A percentile compares a stretch with the other conserved stretches of the same genome.
Conservation (phyloP, 1,284 basidiomycete genomes). For the Filobasidium uniguttulatum region DNA sequence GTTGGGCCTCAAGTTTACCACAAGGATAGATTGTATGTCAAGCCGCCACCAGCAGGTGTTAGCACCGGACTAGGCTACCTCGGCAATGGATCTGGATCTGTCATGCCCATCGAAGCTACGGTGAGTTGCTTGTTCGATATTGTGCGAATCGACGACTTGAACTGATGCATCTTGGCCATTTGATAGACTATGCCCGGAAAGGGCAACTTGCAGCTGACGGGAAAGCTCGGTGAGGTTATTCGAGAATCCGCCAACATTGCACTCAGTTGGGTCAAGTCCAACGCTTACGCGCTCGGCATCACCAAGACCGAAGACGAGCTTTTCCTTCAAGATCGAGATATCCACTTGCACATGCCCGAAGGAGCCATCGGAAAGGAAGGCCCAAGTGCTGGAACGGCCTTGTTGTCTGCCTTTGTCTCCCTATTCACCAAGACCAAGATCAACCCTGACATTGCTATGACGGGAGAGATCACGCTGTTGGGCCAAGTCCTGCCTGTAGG, state of each 20-base stretch:
- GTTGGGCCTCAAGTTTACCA: slow-evolving; percentile 92
- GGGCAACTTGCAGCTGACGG: slow-evolving; percentile 76
- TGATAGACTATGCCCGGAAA: slow-evolving; percentile 78
- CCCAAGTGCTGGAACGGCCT: slow-evolving; percentile 87
- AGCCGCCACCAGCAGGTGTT: slow-evolving; percentile 75
- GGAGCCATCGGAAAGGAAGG: slow-evolving; percentile 97
- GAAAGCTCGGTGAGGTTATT: slow-evolving; percentile 96
- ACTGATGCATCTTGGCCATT: slow-evolving; percentile 7
- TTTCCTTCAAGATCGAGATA: slow-evolving; percentile 68
- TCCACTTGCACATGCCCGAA: slow-evolving; percentile 84
- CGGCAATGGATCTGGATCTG: slow-evolving; percentile 87
- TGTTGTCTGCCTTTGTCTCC: slow-evolving; percentile 78
- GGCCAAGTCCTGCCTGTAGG: slow-evolving; percentile 88
- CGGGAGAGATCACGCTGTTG: slow-evolving; percentile 82
- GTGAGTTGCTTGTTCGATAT: slow-evolving; percentile 40
- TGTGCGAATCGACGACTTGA: not conserved
- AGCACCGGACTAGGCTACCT: slow-evolving; percentile 89
- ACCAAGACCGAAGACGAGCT: slow-evolving; percentile 56
- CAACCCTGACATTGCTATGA: slow-evolving; percentile 84
- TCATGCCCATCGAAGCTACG: slow-evolving; percentile 93
- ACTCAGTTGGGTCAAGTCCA: slow-evolving; percentile 80
- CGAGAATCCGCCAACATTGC: slow-evolving; percentile 90
- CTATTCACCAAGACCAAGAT: slow-evolving; percentile 73
- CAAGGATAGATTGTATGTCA: slow-evolving; percentile 80
- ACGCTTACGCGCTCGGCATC: slow-evolving; percentile 78